These are phyloP conservation scores for Malassezia equina DNA, from an alignment of 1,284 basidiomycete species.

Conservation along the genomic window DNA sequence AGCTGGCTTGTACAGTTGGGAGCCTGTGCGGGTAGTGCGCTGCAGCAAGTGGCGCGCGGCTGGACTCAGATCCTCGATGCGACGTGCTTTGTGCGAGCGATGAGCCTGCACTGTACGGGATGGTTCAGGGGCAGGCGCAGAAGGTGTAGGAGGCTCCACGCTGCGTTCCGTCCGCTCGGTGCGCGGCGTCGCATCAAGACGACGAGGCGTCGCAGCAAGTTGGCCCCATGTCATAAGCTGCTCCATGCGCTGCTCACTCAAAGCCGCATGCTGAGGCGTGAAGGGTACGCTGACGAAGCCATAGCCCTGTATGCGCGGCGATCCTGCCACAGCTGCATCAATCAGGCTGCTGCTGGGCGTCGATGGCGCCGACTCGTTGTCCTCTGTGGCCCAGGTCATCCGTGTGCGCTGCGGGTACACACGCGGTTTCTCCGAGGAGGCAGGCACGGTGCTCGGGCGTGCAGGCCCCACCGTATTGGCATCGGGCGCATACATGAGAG, in stretches of 20 bases:
- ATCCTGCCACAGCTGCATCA: conserved; percentile 32
- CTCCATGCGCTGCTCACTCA: conserved; percentile 11
- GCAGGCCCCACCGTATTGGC: conserved; percentile 13
- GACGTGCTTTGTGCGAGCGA: background rate
- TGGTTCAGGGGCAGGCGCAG: background rate
- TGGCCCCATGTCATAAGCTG: conserved; percentile 19
- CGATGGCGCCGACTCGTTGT: conserved; percentile 2
- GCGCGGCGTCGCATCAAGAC: conserved; percentile 2
- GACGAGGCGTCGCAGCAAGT: conserved; percentile 2
- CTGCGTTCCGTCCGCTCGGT: background rate
- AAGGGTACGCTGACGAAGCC: conserved; percentile 30
- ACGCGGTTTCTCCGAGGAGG: conserved; percentile 3
- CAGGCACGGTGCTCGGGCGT: background rate
- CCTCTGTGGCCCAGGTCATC: background rate
- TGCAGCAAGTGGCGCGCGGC: conserved; percentile 12
- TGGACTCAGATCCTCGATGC: conserved; percentile 11
- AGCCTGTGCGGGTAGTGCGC: conserved; percentile 6
- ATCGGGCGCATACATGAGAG: conserved; percentile 33
- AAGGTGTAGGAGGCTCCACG: background rate
- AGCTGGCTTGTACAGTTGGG: background rate
- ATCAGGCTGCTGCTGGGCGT: conserved; percentile 32
- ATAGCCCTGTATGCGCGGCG: conserved; percentile 30
- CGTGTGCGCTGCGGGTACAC: background rate
- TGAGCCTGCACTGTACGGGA: background rate
- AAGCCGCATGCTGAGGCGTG: conserved; percentile 13